phyloP scores from a whole-genome alignment of 1,284 basidiomycete genomes.

The Rhodotorula sp. region DNA sequence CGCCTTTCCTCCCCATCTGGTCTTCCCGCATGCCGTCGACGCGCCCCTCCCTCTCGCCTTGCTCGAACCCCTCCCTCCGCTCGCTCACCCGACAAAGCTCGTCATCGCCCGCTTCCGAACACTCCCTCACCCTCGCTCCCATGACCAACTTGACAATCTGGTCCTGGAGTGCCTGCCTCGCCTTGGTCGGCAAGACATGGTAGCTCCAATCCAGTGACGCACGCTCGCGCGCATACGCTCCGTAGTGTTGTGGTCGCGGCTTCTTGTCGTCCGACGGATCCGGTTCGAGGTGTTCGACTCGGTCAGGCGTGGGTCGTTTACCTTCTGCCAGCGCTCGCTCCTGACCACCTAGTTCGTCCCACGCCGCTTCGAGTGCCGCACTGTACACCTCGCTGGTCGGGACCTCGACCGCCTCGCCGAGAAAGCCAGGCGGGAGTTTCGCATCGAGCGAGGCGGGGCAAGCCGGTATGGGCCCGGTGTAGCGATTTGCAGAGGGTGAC shows the following conservation, averaged over 20 bases:
- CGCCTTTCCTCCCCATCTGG: background rate
- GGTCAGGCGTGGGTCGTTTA: background rate
- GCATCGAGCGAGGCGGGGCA: slow-evolving; percentile 13
- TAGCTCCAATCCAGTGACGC: slow-evolving; percentile 40
- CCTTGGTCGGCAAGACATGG: slow-evolving; percentile 36
- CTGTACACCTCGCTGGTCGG: slow-evolving; percentile 41
- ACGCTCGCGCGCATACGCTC: slow-evolving; percentile 23
- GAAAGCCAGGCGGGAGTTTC: slow-evolving; percentile 19
- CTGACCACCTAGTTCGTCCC: slow-evolving; percentile 1
- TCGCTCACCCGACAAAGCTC: slow-evolving; percentile 24
- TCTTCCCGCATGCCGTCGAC: background rate
- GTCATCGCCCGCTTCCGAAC: slow-evolving; percentile 27
- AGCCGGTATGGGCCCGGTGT: slow-evolving; percentile 8
- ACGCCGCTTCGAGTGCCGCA: slow-evolving; percentile 14
- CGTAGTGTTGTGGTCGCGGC: slow-evolving; percentile 22
- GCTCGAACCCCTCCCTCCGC: slow-evolving; percentile 10
- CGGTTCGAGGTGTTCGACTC: slow-evolving; percentile 20
- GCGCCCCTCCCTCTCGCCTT: background rate
- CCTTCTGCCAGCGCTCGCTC: background rate
- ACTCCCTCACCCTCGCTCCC: slow-evolving; percentile 19
- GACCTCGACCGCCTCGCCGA: slow-evolving; percentile 24
- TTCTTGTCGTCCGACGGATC: slow-evolving; percentile 3
- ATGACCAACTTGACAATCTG: slow-evolving; percentile 36
- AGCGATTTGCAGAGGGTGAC: slow-evolving; percentile 7
- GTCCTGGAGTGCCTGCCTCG: slow-evolving; percentile 41